A percentile compares a stretch with the other conserved stretches of the same genome.
These are phyloP conservation scores for Xylaria bambusicola DNA, from an alignment of 495 filamentous ascomycete genomes.

Conservation along the genomic window DNA sequence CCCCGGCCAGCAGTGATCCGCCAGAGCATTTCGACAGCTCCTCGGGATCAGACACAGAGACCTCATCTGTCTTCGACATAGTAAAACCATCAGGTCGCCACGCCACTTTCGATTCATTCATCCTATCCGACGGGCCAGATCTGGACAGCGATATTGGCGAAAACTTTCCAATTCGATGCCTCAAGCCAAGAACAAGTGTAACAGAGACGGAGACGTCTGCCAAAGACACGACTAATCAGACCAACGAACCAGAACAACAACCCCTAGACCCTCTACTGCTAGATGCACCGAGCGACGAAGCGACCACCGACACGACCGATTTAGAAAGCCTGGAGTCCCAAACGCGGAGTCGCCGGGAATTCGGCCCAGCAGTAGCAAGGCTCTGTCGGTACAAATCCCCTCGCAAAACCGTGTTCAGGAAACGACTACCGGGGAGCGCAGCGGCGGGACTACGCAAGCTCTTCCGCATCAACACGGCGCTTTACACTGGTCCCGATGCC, in stretches of 20 bases:
- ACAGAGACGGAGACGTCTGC: neutral
- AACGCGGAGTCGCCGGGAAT: neutral
- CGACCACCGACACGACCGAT: neutral
- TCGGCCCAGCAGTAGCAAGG: constrained; percentile 2
- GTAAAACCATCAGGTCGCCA: constrained; percentile 7
- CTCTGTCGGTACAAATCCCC: constrained; percentile 4
- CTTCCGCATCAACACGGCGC: constrained; percentile 3
- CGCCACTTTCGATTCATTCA: neutral
- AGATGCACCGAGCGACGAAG: neutral
- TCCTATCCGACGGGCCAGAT: neutral
- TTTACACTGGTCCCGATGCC: constrained; percentile 14
- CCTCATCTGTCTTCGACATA: constrained; percentile 8
- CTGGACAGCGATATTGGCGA: neutral
- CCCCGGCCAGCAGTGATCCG: neutral
- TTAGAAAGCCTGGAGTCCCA: neutral
- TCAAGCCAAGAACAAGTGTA: neutral
- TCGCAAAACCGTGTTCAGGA: constrained; percentile 2
- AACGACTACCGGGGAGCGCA: neutral
- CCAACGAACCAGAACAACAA: neutral
- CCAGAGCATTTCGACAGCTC: neutral
- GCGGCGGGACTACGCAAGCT: constrained; percentile 1
- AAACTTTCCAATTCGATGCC: neutral
- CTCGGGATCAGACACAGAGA: constrained; percentile 4
- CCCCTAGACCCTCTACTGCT: neutral
- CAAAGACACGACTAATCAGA: neutral